Evolutionary conservation across 805 yeast species (phyloP), one percentile per base, ranked within the genome.

Genomic region (Metschnikowia gruessii): DNA sequence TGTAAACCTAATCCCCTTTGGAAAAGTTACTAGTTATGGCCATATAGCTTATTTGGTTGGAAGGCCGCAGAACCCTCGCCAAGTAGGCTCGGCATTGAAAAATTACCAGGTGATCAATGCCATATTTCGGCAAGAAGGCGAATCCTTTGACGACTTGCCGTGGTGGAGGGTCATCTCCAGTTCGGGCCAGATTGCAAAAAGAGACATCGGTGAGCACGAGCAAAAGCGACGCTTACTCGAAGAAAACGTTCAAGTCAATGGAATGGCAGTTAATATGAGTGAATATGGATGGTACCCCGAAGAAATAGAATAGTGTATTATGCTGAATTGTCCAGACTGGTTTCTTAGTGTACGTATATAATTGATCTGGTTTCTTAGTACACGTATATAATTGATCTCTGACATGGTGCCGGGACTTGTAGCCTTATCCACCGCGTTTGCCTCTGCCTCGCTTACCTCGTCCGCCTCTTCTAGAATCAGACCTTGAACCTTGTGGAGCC

Each of bases 101-200:
- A 68, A 76, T 39, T 68, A 56, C 36, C 30, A 47, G 4, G 51
- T 49, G 13, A 60, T 66, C 22, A 52, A 65, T 4, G 55, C 57
- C 15, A 53, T 51, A 26, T 52, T 70, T 12, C 57, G 58, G 19
- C 46, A 37, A 1, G 70, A 65, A 9, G 52, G 52, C 18, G 50
- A 44, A 5, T 47, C 46, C 11, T 42, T 57, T 9, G 62, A 54
- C 2, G 67, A 66, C 9, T 75, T 85, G 12, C 92, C 92, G 3
- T 87, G 95, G 95, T 86, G 92, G 92, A 65, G 95, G 30, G 86
- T 87, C 1, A 68, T 87, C 9, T 74, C 77, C 19, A 70, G 85
- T n/a, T 64, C 77, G 15, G 94, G 94, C 0, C 68, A 64, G 16
- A 81, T 86, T 2, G 77, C 89, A 4, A 75, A 76, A 2, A 60